A percentile compares a stretch with the other conserved stretches of the same genome.
These are phyloP conservation scores for Candolleomyces eurysporus DNA, from an alignment of 768 basidiomycete genomes.

Conservation along the genomic window DNA sequence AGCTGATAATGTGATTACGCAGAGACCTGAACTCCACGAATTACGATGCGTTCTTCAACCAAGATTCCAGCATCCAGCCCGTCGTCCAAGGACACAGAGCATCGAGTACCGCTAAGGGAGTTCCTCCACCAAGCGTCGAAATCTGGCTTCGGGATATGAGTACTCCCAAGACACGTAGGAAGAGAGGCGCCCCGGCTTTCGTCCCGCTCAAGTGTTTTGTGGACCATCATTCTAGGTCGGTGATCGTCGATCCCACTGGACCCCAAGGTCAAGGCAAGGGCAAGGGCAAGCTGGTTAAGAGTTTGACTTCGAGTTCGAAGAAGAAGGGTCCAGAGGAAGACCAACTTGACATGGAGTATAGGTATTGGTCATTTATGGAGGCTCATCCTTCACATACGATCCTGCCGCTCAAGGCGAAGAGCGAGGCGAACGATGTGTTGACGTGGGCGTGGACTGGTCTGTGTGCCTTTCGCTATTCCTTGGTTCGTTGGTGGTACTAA, in stretches of 20 bases:
- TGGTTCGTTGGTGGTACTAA: background rate
- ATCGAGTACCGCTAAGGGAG: too few relatives aligned
- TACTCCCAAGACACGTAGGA: conserved; percentile 25
- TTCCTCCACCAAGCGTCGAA: conserved; percentile 37
- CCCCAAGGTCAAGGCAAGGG: conserved; percentile 14
- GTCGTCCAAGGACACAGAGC: background rate
- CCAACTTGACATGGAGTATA: conserved; percentile 67
- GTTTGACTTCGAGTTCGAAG: conserved; percentile 9
- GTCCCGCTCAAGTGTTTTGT: conserved; percentile 56
- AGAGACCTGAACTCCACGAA: too few relatives aligned
- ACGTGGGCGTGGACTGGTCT: conserved; percentile 80
- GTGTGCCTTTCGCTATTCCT: conserved; percentile 6
- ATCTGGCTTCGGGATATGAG: conserved; percentile 58
- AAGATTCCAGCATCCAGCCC: background rate
- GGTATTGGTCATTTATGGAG: conserved; percentile 83
- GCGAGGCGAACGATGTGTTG: conserved; percentile 72
- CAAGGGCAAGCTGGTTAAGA: conserved; percentile 18
- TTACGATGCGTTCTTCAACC: too few relatives aligned
- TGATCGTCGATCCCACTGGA: conserved; percentile 38
- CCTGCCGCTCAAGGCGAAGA: conserved; percentile 52
- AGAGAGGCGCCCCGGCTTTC: conserved; percentile 14
- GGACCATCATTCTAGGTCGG: conserved; percentile 57
- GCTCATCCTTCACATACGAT: conserved; percentile 70
- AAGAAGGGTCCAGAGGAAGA: background rate
- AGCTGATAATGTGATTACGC: too few relatives aligned